Base-by-base conservation (phyloP, 805 yeast genomes). In the Nakazawaea holstii region DNA sequence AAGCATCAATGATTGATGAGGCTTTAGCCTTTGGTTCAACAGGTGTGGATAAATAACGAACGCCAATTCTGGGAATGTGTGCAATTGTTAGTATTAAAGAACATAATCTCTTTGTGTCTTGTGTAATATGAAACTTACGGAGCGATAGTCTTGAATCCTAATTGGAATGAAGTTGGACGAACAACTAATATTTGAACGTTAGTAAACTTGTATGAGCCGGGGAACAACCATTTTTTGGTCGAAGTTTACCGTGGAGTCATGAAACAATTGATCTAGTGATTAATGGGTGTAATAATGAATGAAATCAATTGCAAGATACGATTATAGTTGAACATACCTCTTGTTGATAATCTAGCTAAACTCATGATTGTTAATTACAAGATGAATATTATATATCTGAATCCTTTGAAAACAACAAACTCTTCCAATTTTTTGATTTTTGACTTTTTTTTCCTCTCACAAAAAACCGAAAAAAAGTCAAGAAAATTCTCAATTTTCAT, bases 1-100 rank as follows among this genome's bases (percentile, higher is more conserved):
- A 73, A 54, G 97, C 88, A 63, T 87, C 91, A 61, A 92, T 81
- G 69, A 92, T 81, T 45, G 96, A 81, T 63, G 79, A 70, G 50
- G 99, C 99, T 79, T 88, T 88, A 59, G 84, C 77, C 76, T 89
- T 85, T 70, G 97, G 96, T 61, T 91, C 96, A 53, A 71, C 76
- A 58, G 84, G 87, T 43, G 82, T 73, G 41, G 89, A 79, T 66
- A 80, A 66, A 64, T 67, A 73, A 76, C 92, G 85, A 56, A 79
- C 64, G 54, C 86, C 87, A 61, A 77, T 67, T 64, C 77, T 73
- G 39, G 24, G 24, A 20, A n/a, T 20, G 11, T 14, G 29, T 17
- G 13, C 27, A 30, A 14, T n/a, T 39, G 39, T 38, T 31, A 15
- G 37, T 7, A 38, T 14, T n/a, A n/a, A n/a, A n/a, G n/a, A n/a